Base-by-base conservation (phyloP, 2,329 filamentous ascomycete species). In the Ceratocystiopsis minuta region DNA sequence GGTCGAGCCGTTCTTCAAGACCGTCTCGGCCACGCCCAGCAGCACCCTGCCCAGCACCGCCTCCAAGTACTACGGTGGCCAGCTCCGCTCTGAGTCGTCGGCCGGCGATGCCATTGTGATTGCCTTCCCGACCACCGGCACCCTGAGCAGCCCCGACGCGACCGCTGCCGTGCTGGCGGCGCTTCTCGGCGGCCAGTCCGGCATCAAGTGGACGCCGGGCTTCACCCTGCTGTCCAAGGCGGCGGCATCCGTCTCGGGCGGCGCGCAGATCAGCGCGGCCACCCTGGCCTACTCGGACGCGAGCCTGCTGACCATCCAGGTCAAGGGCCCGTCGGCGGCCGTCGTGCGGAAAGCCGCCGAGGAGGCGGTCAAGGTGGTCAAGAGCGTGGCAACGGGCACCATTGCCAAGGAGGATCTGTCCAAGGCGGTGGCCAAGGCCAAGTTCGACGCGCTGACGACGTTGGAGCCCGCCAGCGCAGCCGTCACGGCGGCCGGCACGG, bases 141-240 rank as follows among this genome's bases (percentile, higher is more conserved):
- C 79, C 63, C 77, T 79, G 52, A 68, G 70, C 49, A 76, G 75
- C 54, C 85, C 83, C 70, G 93, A 94, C 70, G 83, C 90, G 43
- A 87, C 95, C 64, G 74, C 85, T 49, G 74, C 80, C 48, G 86
- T 98, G 48, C 78, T 98, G 43, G 76, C 82, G 44, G 77, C 86
- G 49, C 78, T 98, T 16, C 80, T 98, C 41, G 90, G 90, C 56
- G 90, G 88, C 47, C 67, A 92, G 62, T 81, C 86, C 42, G 80
- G 68, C 62, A 86, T 96, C 69, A 98, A 96, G 70, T 98, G 88
- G 88, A 79, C 84, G 41, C 66, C 84, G 48, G 90, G 90, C 53
- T 96, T 94, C 72, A 88, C 83, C 45, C 71, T 95, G 47, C 75
- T 98, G 46, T 72, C 81, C 57, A 87, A 94, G 69, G 80, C 79